Percentiles rank a stretch among this genome's conserved stretches.
These are phyloP conservation scores for Lentinula aciculospora DNA, from an alignment of 768 basidiomycete genomes.

Conservation along the genomic window DNA sequence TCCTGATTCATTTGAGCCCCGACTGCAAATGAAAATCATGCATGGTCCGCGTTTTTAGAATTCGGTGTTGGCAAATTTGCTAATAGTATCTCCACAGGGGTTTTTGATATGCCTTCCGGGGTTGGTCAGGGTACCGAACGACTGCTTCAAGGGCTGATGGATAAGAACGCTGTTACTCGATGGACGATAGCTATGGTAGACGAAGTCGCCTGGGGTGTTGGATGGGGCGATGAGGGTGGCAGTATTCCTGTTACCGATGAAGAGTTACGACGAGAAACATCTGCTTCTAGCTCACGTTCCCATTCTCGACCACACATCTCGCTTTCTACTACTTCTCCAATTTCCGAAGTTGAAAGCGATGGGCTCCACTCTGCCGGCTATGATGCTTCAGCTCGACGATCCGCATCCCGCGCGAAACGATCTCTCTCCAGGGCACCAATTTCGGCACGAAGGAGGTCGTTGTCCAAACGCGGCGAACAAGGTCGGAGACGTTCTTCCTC, in stretches of 20 bases:
- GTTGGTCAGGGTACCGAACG: slow-evolving; percentile 59
- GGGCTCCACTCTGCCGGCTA: slow-evolving; percentile 22
- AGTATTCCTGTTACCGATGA: slow-evolving; percentile 17
- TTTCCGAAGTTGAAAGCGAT: slow-evolving; percentile 21
- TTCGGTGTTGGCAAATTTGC: background rate
- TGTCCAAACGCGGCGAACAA: slow-evolving; percentile 22
- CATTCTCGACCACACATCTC: slow-evolving; percentile 16
- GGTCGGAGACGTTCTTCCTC: slow-evolving; percentile 35
- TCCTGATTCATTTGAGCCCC: slow-evolving; percentile 82
- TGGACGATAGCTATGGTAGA: slow-evolving; percentile 84
- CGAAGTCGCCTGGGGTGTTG: slow-evolving; percentile 75
- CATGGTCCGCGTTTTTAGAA: slow-evolving; percentile 43
- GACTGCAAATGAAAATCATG: slow-evolving; percentile 88
- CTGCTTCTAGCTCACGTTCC: slow-evolving; percentile 21
- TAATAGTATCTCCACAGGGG: slow-evolving; percentile 35
- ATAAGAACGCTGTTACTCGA: slow-evolving; percentile 50
- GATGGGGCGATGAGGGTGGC: slow-evolving; percentile 57
- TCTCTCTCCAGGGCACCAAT: slow-evolving; percentile 48
- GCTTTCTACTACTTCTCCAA: slow-evolving; percentile 9
- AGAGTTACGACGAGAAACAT: slow-evolving; percentile 1
- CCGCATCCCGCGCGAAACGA: slow-evolving; percentile 35
- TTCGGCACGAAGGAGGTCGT: slow-evolving; percentile 22
- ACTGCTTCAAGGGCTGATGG: slow-evolving; percentile 77
- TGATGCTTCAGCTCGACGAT: slow-evolving; percentile 33
- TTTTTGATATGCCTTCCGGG: slow-evolving; percentile 49